A percentile compares a stretch with the other conserved stretches of the same genome.
Conservation (phyloP, 805 yeast species). For the Barnettozyma sp. region DNA sequence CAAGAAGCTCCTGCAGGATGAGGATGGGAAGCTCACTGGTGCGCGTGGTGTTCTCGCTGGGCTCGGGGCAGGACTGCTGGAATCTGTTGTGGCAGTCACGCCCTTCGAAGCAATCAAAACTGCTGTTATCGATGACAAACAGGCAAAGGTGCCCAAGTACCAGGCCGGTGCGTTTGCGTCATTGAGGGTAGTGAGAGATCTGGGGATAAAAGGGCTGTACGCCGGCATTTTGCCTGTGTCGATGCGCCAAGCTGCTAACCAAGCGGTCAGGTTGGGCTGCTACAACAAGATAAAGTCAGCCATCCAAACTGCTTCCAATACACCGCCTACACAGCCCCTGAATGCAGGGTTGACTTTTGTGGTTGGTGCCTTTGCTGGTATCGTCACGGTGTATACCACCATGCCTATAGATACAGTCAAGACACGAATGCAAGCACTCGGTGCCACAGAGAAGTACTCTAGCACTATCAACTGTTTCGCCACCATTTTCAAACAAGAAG, state of each 20-base stretch:
- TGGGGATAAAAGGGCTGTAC: conserved; percentile 79
- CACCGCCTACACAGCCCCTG: conserved; percentile 67
- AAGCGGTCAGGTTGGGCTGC: conserved; percentile 89
- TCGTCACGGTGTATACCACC: conserved; percentile 83
- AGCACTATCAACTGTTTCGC: conserved; percentile 79
- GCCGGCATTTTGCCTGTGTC: conserved; percentile 91
- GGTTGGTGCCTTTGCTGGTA: conserved; percentile 87
- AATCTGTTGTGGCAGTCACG: conserved; percentile 88
- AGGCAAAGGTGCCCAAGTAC: conserved; percentile 68
- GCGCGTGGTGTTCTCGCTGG: conserved; percentile 93
- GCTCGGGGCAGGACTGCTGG: conserved; percentile 93
- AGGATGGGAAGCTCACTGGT: conserved; percentile 81
- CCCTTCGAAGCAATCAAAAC: conserved; percentile 97
- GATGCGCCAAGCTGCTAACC: conserved; percentile 91
- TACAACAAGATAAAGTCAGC: conserved; percentile 80
- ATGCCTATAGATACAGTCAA: conserved; percentile 96
- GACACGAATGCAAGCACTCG: conserved; percentile 94
- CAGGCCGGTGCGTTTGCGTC: conserved; percentile 55
- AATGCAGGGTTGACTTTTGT: conserved; percentile 74
- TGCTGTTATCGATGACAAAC: conserved; percentile 90
- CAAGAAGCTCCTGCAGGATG: conserved; percentile 69
- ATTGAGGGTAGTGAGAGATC: conserved; percentile 57
- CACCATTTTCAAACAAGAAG: conserved; percentile 78
- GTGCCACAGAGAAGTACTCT: conserved; percentile 60
- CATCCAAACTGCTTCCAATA: conserved; percentile 61